Evolutionary conservation across 2,329 filamentous ascomycete species (phyloP).

Genomic region (Pseudogymnoascus sp.): DNA sequence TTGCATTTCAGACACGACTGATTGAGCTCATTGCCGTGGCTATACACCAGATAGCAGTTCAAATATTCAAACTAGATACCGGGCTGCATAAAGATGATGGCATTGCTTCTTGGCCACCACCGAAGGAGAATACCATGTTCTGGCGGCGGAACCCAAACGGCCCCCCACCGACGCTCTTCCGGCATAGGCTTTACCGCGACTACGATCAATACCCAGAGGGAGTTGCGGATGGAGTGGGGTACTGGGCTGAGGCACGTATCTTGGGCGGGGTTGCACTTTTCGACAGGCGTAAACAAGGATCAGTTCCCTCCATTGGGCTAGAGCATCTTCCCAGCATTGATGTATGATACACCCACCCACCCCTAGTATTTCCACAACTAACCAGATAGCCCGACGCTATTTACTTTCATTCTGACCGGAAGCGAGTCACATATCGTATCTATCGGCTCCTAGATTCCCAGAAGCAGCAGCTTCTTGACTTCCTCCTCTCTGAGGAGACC

Average conservation of each 20-base stretch:
- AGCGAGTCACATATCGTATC: conserved; percentile 17
- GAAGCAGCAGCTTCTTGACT: conserved; percentile 15
- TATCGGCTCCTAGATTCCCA: conserved; percentile 19
- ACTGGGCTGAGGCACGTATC: conserved; percentile 27
- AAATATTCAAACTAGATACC: conserved; percentile 21
- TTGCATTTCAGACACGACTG: conserved; percentile 25
- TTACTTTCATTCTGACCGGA: conserved; percentile 17
- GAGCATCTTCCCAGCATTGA: background rate
- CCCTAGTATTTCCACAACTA: no score
- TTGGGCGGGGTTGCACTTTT: conserved; percentile 29
- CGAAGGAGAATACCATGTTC: conserved; percentile 11
- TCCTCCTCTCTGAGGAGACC: conserved; percentile 11
- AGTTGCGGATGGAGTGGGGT: conserved; percentile 25
- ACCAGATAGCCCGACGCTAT: background rate
- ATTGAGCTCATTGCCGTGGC: conserved; percentile 29
- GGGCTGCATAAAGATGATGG: conserved; percentile 23
- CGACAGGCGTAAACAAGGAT: conserved; percentile 15
- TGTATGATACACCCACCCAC: background rate
- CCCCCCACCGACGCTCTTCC: conserved; percentile 24
- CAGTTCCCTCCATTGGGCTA: no score
- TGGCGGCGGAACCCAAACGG: conserved; percentile 10
- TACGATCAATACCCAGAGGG: conserved; percentile 27
- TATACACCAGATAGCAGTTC: conserved; percentile 28
- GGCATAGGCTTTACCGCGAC: conserved; percentile 23
- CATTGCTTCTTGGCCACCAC: conserved; percentile 21